Percentiles rank a stretch among this genome's conserved stretches.
Evolutionary conservation across 2,329 filamentous ascomycete genomes (phyloP).

Genomic region (Rachicladosporium sp.): DNA sequence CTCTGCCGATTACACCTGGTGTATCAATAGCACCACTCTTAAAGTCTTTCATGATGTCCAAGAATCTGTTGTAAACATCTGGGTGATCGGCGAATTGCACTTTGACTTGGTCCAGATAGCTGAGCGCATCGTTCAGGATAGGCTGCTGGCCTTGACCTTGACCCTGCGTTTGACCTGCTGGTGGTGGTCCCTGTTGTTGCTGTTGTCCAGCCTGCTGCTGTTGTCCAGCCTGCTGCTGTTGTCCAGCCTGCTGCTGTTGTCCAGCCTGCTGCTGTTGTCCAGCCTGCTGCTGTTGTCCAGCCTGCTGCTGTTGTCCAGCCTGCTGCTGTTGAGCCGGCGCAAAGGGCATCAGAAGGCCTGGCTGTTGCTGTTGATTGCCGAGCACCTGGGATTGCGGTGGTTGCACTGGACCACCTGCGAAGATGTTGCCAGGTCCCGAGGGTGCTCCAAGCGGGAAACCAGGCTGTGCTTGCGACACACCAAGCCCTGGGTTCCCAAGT

Average conservation of each 20-base stretch:
- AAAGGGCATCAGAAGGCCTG: conserved; percentile 33
- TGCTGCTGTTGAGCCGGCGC: conserved; percentile 18
- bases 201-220: conserved; percentile 13
- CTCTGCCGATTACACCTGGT: conserved; percentile 89
- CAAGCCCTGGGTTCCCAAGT: conserved; percentile 47
- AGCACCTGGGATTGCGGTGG: conserved; percentile 38
- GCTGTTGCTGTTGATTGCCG: conserved; percentile 36
- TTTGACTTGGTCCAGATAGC: conserved; percentile 96
- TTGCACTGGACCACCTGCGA: conserved; percentile 60
- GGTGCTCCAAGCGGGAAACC: conserved; percentile 44
- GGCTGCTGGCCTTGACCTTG: conserved; percentile 71
- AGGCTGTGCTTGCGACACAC: conserved; percentile 30
- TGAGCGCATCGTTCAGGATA: conserved; percentile 76
- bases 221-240: conserved; percentile 16
- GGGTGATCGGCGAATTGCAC: conserved; percentile 94
- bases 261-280: conserved; percentile 10
- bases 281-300: conserved; percentile 8
- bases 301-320: conserved; percentile 14
- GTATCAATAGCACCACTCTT: conserved; percentile 98
- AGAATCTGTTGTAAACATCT: conserved; percentile 90
- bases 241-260: conserved; percentile 18
- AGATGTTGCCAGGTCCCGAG: conserved; percentile 50
- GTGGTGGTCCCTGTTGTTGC: conserved; percentile 4
- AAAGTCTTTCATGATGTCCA: conserved; percentile 99
- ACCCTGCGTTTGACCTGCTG: conserved; percentile 18